phyloP scores from a whole-genome alignment of 257 asterid species.

The Lantana camara region DNA sequence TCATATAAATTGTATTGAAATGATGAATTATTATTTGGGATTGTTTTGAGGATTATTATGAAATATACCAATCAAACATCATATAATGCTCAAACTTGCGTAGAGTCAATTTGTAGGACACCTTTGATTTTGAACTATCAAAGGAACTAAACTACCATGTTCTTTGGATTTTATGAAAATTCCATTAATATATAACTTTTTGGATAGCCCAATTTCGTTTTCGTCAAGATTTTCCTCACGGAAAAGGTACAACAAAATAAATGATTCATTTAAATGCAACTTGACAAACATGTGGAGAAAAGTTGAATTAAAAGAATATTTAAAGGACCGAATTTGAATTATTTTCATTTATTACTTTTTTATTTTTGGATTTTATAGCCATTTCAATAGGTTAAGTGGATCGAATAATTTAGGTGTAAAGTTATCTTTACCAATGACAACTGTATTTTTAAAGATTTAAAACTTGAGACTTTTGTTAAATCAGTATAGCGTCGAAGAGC shows the following conservation, averaged over 20 bases:
- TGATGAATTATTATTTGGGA: no score
- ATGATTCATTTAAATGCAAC: background rate
- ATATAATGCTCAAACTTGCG: background rate
- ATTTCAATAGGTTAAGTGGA: no score
- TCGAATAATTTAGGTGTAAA: no score
- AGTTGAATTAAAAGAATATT: no score
- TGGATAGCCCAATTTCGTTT: background rate
- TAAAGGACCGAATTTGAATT: no score
- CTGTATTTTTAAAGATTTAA: no score
- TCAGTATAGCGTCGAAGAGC: no score
- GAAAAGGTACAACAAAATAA: background rate
- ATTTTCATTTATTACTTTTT: no score
- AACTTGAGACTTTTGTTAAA: no score
- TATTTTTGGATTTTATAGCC: no score
- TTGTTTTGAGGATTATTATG: background rate
- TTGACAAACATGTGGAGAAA: background rate
- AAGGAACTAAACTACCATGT: background rate
- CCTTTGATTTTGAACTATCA: background rate
- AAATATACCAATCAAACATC: background rate
- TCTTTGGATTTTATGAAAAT: background rate
- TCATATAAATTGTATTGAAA: no score
- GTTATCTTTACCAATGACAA: no score
- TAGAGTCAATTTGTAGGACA: background rate
- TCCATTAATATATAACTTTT: background rate
- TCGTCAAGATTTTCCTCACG: background rate